A percentile compares a stretch with the other conserved stretches of the same genome.
Conservation (phyloP, 2,329 filamentous ascomycete species). For the Aspergillus sojae region DNA sequence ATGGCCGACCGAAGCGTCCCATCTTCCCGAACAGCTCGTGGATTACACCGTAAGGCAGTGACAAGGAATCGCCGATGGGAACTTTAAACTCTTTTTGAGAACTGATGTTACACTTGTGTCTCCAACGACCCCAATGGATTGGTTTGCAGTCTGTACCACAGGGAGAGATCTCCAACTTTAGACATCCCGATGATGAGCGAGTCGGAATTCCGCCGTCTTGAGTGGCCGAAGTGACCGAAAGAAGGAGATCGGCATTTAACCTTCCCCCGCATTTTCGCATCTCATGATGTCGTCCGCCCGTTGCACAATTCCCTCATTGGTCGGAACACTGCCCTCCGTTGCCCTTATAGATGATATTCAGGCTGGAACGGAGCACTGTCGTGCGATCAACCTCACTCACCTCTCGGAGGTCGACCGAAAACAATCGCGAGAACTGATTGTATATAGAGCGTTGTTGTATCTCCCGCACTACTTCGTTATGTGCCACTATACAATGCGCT, state of each 20-base stretch:
- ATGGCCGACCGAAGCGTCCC: background rate
- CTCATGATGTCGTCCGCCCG: background rate
- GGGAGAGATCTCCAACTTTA: background rate
- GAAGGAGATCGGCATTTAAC: background rate
- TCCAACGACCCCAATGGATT: background rate
- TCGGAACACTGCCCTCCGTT: constrained; percentile 12
- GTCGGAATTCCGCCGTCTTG: background rate
- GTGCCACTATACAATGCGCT: background rate
- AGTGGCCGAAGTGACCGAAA: background rate
- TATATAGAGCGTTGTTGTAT: background rate
- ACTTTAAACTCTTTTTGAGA: too few relatives aligned
- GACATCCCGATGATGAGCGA: background rate
- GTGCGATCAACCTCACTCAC: background rate
- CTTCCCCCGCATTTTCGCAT: constrained; percentile 12
- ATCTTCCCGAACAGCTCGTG: background rate
- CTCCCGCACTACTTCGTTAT: too few relatives aligned
- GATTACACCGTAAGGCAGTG: background rate
- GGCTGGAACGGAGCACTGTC: constrained; percentile 21
- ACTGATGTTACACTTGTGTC: too few relatives aligned
- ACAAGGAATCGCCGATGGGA: too few relatives aligned
- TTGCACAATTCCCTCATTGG: background rate
- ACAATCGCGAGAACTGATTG: background rate
- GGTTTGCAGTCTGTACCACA: background rate
- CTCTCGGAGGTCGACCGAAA: background rate
- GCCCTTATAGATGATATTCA: background rate